Conservation (phyloP, 164 flowering plant species). For the Tinospora cordifolia region DNA sequence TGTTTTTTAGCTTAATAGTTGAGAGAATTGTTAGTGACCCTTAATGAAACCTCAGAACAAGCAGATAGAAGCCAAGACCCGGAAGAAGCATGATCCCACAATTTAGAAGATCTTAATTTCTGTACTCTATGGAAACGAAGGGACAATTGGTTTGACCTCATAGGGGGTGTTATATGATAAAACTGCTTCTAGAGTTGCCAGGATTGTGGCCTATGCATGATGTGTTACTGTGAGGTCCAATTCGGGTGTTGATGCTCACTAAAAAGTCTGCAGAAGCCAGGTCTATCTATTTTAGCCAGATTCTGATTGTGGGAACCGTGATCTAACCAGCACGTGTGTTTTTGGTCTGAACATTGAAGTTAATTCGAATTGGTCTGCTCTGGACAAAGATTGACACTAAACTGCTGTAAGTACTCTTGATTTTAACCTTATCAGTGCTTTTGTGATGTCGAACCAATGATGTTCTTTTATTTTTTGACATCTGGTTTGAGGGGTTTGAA, state of each 20-base stretch:
- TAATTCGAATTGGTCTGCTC: background rate
- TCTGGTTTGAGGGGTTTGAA: background rate
- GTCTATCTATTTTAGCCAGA: background rate
- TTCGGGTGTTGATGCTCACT: background rate
- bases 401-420: background rate
- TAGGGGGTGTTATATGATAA: no score
- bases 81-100: background rate
- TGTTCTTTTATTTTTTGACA: background rate
- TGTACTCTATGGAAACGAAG: background rate
- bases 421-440: no score
- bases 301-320: background rate
- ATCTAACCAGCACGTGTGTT: background rate
- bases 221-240: background rate
- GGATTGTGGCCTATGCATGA: background rate
- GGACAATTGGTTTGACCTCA: background rate
- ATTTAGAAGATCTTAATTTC: background rate
- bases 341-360: background rate
- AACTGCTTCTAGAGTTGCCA: background rate
- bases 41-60: background rate
- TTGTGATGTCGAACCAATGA: background rate
- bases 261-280: background rate
- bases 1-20: background rate
- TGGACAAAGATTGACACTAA: background rate
- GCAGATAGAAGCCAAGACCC: background rate
- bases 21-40: background rate